Base-by-base conservation (phyloP, 169 alveolate genomes). In the Plasmodium vivax region DNA sequence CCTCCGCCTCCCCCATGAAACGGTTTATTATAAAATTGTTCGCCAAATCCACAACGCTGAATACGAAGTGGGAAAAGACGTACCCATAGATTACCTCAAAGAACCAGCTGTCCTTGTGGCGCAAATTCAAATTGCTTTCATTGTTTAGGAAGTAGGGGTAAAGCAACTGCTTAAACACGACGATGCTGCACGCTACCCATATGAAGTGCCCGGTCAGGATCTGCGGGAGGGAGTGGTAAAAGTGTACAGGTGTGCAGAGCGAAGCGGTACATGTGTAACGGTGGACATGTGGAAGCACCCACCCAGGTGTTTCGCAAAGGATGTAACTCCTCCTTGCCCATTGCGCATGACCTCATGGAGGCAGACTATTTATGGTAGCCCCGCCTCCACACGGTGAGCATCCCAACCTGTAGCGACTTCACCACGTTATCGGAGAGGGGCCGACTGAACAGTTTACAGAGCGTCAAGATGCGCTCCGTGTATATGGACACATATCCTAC, bases 111-210 rank as follows among this genome's bases (percentile, higher is more conserved):
- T 79, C 88, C 51, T 38, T 41, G 34, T 88, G 82, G 43, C 87
- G 90, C 41, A 88, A 88, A 80, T 88, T 88, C 71, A 88, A 88
- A 80, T 77, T 88, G 41, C 94, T 88, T 12, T 68, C 54, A 56
- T 80, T 80, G 45, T 88, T 79, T 23, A 79, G 36, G 73, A 88
- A 88, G 82, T 88, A 79, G 19, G 94, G 94, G 72, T 88, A 88
- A 14, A 88, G 73, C 27, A 88, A 38, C 32, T 32, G 41, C 3
- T 47, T 47, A 43, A 88, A 79, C 3, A 68, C 72, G n/a, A 79
- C 54, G n/a, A 54, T 41, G 58, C 94, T 88, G 34, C 94, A 88
- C 12, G 43, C 87, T 56, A 88, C 94, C 94, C 94, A 88, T 19
- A 88, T 62, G 79, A 88, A 88, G 30, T 88, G 94, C 30, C 94